These are phyloP conservation scores for Hippophae tibetana DNA, from an alignment of 306 rosid genomes.

Conservation along the genomic window DNA sequence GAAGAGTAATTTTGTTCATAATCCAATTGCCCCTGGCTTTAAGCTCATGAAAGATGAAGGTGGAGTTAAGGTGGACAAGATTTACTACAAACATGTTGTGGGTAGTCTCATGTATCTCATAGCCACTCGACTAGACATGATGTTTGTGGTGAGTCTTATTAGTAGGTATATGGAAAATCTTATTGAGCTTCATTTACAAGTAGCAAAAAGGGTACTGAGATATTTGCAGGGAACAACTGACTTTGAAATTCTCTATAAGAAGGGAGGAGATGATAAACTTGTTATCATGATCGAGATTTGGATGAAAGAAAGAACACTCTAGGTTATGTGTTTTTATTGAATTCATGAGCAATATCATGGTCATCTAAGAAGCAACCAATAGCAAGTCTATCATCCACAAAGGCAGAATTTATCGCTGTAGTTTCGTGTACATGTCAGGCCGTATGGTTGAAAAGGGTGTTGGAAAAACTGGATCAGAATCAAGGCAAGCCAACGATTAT, in stretches of 20 bases:
- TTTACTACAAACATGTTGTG: background rate
- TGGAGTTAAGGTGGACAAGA: background rate
- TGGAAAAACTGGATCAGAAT: too few relatives aligned
- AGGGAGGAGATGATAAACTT: background rate
- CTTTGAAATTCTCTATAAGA: background rate
- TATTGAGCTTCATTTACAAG: too few relatives aligned
- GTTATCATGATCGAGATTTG: background rate
- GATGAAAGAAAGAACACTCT: background rate
- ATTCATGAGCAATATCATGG: constrained; percentile 1
- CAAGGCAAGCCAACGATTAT: too few relatives aligned
- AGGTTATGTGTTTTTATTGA: constrained; percentile 1
- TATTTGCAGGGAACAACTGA: background rate
- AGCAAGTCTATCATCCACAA: too few relatives aligned
- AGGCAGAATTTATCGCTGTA: too few relatives aligned
- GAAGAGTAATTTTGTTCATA: background rate
- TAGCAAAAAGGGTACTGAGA: too few relatives aligned
- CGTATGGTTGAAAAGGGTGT: too few relatives aligned
- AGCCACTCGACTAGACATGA: background rate
- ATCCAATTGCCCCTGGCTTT: background rate
- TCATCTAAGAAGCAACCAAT: background rate
- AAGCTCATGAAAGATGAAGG: background rate
- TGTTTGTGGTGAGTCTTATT: background rate
- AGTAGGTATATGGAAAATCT: background rate
- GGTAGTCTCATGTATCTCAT: background rate
- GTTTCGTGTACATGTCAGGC: too few relatives aligned